These are phyloP conservation scores for Xylariaceae sp. DNA, from an alignment of 2,329 filamentous ascomycete species.

Conservation along the genomic window DNA sequence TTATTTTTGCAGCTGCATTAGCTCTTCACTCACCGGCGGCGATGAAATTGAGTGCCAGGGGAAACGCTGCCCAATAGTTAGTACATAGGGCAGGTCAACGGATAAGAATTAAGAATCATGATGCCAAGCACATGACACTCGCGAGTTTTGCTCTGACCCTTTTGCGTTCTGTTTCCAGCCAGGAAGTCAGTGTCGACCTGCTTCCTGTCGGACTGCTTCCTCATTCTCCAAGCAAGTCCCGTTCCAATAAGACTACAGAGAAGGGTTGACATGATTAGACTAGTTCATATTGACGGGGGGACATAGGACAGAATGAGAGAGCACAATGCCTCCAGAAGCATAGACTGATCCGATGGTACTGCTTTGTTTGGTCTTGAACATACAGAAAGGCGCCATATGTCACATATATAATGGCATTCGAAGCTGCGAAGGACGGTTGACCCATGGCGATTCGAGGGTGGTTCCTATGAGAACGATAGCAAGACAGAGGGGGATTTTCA, in stretches of 20 bases:
- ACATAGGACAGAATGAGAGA: background rate
- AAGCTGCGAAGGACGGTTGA: conserved; percentile 66
- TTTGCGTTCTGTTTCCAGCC: conserved; percentile 74
- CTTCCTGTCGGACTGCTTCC: conserved; percentile 53
- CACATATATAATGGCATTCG: conserved; percentile 77
- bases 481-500: too few species aligned
- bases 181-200: conserved; percentile 68
- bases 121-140: conserved; percentile 14
- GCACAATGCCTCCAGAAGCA: background rate
- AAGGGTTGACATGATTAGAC: conserved; percentile 7
- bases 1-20: conserved; percentile 21
- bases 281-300: background rate
- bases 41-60: conserved; percentile 83
- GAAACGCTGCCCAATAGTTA: conserved; percentile 55
- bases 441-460: conserved; percentile 51
- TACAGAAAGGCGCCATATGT: conserved; percentile 76
- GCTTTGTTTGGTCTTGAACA: conserved; percentile 24
- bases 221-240: conserved; percentile 51
- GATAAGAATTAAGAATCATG: conserved; percentile 12
- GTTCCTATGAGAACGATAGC: background rate
- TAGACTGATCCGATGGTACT: background rate
- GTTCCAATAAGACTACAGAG: conserved; percentile 56
- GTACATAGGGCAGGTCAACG: conserved; percentile 13
- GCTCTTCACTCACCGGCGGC: conserved; percentile 74
- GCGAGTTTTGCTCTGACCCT: conserved; percentile 53